phyloP scores from a whole-genome alignment of 257 asterid genomes.

The Eucommia ulmoides region DNA sequence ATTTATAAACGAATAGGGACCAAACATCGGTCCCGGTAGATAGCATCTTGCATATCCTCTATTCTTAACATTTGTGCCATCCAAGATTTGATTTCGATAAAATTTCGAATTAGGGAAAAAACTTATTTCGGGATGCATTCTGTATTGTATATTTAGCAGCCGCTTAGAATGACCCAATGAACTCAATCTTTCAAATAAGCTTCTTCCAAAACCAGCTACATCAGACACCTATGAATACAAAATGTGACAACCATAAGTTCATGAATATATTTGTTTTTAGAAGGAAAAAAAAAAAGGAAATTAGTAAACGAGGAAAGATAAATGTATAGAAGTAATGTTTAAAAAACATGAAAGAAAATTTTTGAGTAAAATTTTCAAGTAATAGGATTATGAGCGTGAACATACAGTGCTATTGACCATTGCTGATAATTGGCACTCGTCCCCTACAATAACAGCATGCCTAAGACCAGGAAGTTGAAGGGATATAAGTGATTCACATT shows the following conservation, averaged over 20 bases:
- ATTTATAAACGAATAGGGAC: slow-evolving; percentile 55
- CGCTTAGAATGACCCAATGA: slow-evolving; percentile 38
- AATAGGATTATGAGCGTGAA: too few species aligned
- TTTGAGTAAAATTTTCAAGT: too few species aligned
- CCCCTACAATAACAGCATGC: slow-evolving; percentile 11
- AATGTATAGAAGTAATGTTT: too few species aligned
- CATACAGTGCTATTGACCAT: slow-evolving; percentile 9
- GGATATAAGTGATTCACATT: slow-evolving; percentile 12
- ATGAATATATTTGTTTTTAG: too few species aligned
- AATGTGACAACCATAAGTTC: too few species aligned
- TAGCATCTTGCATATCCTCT: slow-evolving; percentile 17
- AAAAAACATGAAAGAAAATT: too few species aligned
- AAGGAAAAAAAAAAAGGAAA: too few species aligned
- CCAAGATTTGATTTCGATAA: slow-evolving; percentile 25
- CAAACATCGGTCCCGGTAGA: slow-evolving; percentile 37
- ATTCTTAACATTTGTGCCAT: slow-evolving; percentile 28
- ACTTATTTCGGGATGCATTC: slow-evolving; percentile 49
- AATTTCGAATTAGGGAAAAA: slow-evolving; percentile 13
- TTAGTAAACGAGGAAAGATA: too few species aligned
- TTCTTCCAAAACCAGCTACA: slow-evolving; percentile 47
- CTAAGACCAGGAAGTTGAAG: slow-evolving; percentile 6
- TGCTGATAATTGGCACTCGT: slow-evolving; percentile 14
- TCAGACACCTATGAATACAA: slow-evolving; percentile 25
- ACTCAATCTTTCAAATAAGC: slow-evolving; percentile 46
- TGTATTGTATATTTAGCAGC: slow-evolving; percentile 37